Evolutionary conservation across 805 yeast genomes (phyloP).

Genomic region (Grigorovia yakushimaensis): DNA sequence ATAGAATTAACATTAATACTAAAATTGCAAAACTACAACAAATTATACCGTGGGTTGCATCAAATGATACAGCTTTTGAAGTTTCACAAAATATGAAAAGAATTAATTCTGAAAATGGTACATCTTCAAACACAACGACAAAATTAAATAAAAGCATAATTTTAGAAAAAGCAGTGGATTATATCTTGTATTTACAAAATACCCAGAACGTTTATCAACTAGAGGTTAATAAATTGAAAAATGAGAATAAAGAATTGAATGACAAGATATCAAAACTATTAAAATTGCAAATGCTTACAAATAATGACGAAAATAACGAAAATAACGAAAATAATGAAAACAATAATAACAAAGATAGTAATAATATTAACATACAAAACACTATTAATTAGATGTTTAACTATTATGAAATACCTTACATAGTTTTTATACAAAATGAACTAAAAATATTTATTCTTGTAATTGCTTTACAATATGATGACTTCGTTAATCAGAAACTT

Average conservation of each 20-base stretch:
- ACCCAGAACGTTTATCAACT: constrained; percentile 32
- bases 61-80: constrained; percentile 55
- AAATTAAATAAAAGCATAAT: constrained; percentile 57
- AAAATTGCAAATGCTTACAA: neutral
- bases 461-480: too few species aligned
- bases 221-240: constrained; percentile 26
- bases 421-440: too few species aligned
- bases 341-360: too few species aligned
- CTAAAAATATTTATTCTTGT: too few species aligned
- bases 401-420: too few species aligned
- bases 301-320: neutral
- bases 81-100: constrained; percentile 16
- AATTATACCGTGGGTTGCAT: constrained; percentile 58
- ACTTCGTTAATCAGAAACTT: too few species aligned
- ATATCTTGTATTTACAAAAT: constrained; percentile 43
- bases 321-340: neutral
- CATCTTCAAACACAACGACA: constrained; percentile 14
- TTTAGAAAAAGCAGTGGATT: constrained; percentile 57
- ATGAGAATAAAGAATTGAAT: constrained; percentile 13
- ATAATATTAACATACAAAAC: too few species aligned
- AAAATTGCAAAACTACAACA: constrained; percentile 59
- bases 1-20: constrained; percentile 61
- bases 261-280: constrained; percentile 4
- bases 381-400: too few species aligned
- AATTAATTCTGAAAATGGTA: neutral